Evolutionary conservation across 352 stramenopile species (phyloP), one percentile per base, ranked within the genome.

Genomic region (Lagenidium giganteum): DNA sequence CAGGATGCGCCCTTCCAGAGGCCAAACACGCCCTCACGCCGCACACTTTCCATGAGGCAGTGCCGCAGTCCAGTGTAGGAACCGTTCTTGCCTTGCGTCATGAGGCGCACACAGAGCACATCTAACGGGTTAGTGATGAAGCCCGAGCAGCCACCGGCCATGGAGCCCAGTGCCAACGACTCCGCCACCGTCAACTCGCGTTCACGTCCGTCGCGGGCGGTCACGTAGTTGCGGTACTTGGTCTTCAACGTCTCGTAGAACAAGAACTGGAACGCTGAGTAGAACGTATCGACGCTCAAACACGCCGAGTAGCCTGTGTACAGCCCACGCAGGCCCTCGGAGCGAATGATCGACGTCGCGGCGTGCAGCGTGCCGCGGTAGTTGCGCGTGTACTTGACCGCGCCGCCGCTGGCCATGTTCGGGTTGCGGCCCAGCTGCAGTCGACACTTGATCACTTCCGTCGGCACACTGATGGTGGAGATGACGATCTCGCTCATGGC

Each of bases 121-220:
- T 93, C 81, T 33, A 93, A 47, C 30, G 81, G 81, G 60, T 93
- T 90, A 3, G 81, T 89, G 45, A 90, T 47, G 44, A 90, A 82
- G 14, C 75, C 81, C 5, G 81, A 57, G 13, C 63, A 44, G 29
- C 75, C 81, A 17, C 81, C 80, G 1, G 80, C 64, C 16, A 90
- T 5, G 1, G 72, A 65, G 5, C 81, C 81, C 29, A 82, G 60
- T 1, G 43, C 44, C 18, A 90, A 51, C 25, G 77, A 89, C 54
- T 90, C 73, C 8, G 42, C 42, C 12, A 64, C 76, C 3, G 66
- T 67, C 24, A 87, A 40, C 34, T 62, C 31, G 12, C 70, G 61
- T 5, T 84, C 67, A 24, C 52, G 24, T 9, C 56, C 28, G 2
- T 70, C 67, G 2, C 30, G 37, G 17, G 37, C 41, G 20, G 23